Evolutionary conservation across 192 early-diverging fungal species (phyloP).

Genomic region (Gamsiella multidivaricata): DNA sequence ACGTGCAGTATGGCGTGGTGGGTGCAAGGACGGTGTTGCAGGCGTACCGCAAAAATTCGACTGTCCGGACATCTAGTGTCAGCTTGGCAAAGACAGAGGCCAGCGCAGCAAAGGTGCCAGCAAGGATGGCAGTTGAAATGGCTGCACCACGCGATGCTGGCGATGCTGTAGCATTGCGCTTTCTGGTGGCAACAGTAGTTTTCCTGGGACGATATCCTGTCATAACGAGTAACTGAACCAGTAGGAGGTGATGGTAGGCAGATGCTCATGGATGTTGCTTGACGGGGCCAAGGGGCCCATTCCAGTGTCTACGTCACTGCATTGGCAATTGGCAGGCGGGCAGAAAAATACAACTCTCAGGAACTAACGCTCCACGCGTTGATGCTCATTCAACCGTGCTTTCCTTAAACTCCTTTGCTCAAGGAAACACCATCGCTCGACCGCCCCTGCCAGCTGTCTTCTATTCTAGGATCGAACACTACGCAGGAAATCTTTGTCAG

Average conservation of each 20-base stretch:
- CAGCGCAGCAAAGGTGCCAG: slow-evolving; percentile 79
- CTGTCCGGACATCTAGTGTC: slow-evolving; percentile 66
- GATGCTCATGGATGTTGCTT: too few relatives aligned
- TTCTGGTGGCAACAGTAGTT: slow-evolving; percentile 28
- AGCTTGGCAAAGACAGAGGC: slow-evolving; percentile 88
- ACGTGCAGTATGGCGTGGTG: slow-evolving; percentile 37
- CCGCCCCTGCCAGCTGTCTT: too few relatives aligned
- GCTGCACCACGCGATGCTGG: slow-evolving; percentile 39
- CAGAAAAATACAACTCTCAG: too few relatives aligned
- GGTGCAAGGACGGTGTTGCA: slow-evolving; percentile 40
- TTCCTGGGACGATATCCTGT: slow-evolving; percentile 48
- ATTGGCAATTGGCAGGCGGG: too few relatives aligned
- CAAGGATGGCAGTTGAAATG: slow-evolving; percentile 62
- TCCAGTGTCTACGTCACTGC: slow-evolving; percentile 8
- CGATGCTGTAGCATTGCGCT: slow-evolving; percentile 13
- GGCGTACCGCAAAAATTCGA: slow-evolving; percentile 42
- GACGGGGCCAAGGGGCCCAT: too few relatives aligned
- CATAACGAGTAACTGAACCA: slow-evolving; percentile 18
- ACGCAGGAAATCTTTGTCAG: too few relatives aligned
- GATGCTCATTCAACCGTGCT: too few relatives aligned
- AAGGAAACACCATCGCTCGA: too few relatives aligned
- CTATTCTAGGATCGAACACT: too few relatives aligned
- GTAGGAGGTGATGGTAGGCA: not conserved
- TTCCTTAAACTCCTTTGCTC: too few relatives aligned
- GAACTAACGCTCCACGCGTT: too few relatives aligned